Percentiles rank a stretch among this genome's conserved stretches.
These are phyloP conservation scores for Trichothecium sympodiale DNA, from an alignment of 2,329 filamentous ascomycete species.

Conservation along the genomic window DNA sequence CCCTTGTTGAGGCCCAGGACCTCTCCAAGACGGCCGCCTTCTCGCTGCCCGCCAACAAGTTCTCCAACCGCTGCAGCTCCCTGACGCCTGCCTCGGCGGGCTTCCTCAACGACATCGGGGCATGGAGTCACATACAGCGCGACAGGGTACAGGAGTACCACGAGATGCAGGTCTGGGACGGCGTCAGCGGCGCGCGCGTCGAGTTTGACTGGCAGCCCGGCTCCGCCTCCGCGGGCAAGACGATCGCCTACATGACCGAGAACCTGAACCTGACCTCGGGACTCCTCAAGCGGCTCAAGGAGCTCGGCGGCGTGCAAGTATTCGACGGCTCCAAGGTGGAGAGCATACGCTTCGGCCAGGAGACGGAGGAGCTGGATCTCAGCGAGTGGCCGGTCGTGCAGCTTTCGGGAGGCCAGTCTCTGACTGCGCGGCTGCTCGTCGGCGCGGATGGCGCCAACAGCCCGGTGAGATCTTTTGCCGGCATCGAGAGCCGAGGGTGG, in stretches of 20 bases:
- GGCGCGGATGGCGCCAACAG: slow-evolving; percentile 94
- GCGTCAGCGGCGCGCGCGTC: slow-evolving; percentile 75
- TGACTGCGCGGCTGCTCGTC: slow-evolving; percentile 76
- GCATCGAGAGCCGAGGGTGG: slow-evolving; percentile 79
- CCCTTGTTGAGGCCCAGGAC: slow-evolving; percentile 84
- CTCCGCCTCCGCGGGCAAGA: slow-evolving; percentile 35
- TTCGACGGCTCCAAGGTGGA: slow-evolving; percentile 71
- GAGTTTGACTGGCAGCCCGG: slow-evolving; percentile 66
- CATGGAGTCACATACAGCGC: slow-evolving; percentile 66
- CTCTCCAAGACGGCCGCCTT: slow-evolving; percentile 58
- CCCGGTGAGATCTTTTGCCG: slow-evolving; percentile 80
- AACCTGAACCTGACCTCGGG: slow-evolving; percentile 80
- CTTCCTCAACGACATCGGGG: slow-evolving; percentile 74
- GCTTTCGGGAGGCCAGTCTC: slow-evolving; percentile 52
- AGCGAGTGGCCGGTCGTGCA: slow-evolving; percentile 80
- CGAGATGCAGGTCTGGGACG: slow-evolving; percentile 98
- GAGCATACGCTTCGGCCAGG: slow-evolving; percentile 63
- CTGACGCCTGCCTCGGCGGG: slow-evolving; percentile 79
- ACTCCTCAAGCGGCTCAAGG: slow-evolving; percentile 59
- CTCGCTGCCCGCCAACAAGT: slow-evolving; percentile 55
- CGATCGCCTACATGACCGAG: slow-evolving; percentile 93
- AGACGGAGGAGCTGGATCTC: slow-evolving; percentile 61
- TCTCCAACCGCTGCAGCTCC: slow-evolving; percentile 92
- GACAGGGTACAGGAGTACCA: slow-evolving; percentile 77
- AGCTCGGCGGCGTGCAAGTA: slow-evolving; percentile 57